phyloP scores from a whole-genome alignment of 1,284 basidiomycete species.

The Anthracocystis setariae region DNA sequence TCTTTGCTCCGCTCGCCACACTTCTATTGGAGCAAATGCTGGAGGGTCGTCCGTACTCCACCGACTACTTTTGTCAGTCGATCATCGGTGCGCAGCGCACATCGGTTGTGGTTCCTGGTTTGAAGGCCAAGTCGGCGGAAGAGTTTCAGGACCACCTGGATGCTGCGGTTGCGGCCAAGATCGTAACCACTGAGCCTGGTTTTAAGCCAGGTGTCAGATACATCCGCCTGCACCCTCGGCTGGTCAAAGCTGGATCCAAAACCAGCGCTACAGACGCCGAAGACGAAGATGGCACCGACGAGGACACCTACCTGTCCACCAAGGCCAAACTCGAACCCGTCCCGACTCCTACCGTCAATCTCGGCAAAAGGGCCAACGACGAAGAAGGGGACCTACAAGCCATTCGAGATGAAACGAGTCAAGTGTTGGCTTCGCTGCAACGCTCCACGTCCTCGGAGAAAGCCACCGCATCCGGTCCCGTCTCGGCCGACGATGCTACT shows the following conservation, averaged over 20 bases:
- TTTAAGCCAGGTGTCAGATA: constrained; percentile 41
- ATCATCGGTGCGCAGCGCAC: constrained; percentile 25
- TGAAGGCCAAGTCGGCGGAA: constrained; percentile 21
- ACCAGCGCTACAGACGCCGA: constrained; percentile 22
- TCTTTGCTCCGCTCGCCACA: constrained; percentile 29
- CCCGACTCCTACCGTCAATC: constrained; percentile 11
- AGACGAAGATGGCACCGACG: constrained; percentile 10
- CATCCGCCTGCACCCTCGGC: constrained; percentile 37
- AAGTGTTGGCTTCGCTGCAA: constrained; percentile 31
- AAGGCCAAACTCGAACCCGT: constrained; percentile 7
- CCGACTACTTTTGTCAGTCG: constrained; percentile 49
- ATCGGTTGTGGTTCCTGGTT: constrained; percentile 16
- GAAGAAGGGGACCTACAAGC: constrained; percentile 15
- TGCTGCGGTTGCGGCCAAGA: constrained; percentile 36
- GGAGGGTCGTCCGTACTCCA: constrained; percentile 47
- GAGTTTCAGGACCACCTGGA: constrained; percentile 42
- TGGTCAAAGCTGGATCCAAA: constrained; percentile 20
- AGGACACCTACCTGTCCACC: constrained; percentile 9
- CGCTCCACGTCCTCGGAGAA: constrained; percentile 23
- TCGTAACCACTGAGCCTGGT: constrained; percentile 49
- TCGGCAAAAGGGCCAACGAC: constrained; percentile 4
- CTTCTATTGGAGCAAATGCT: constrained; percentile 42
- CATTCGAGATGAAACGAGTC: constrained; percentile 23
- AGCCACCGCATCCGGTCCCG: constrained; percentile 24
- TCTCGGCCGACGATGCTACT: constrained; percentile 20